Evolutionary conservation across 768 basidiomycete genomes (phyloP).

Genomic region (Symmetrospora coprosmae): DNA sequence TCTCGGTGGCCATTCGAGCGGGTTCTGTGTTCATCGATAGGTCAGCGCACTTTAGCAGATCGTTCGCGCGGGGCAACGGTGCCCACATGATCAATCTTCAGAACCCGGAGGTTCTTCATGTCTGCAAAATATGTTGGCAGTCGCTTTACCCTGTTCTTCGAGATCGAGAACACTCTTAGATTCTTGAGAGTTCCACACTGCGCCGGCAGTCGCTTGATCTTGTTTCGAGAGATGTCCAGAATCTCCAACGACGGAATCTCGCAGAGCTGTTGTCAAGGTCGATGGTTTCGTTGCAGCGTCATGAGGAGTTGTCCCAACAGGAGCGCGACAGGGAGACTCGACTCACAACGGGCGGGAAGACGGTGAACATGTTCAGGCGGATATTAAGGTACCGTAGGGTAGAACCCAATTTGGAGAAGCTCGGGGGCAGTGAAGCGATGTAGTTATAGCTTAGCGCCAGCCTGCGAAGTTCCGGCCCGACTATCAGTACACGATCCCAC

Average conservation of each 20-base stretch:
- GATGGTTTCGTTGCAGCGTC: not conserved
- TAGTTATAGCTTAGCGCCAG: constrained; percentile 77
- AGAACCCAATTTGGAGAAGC: constrained; percentile 56
- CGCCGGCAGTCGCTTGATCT: constrained; percentile 61
- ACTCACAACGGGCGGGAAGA: constrained; percentile 76
- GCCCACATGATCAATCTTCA: constrained; percentile 57
- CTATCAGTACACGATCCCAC: too few relatives aligned
- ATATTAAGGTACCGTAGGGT: constrained; percentile 68
- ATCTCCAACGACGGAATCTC: constrained; percentile 77
- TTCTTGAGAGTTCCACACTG: constrained; percentile 63
- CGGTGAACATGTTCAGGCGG: constrained; percentile 63
- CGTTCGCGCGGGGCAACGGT: too few relatives aligned
- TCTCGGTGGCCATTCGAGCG: constrained; percentile 80
- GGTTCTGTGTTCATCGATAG: constrained; percentile 43
- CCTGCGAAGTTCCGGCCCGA: too few relatives aligned
- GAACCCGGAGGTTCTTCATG: constrained; percentile 57
- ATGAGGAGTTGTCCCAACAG: not conserved
- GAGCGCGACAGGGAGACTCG: not conserved
- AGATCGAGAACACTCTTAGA: constrained; percentile 69
- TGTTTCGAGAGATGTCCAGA: constrained; percentile 85
- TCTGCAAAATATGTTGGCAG: constrained; percentile 65
- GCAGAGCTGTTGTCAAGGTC: constrained; percentile 51
- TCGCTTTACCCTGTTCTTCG: constrained; percentile 65
- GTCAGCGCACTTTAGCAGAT: not conserved
- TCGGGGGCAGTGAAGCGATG: constrained; percentile 58